These are phyloP conservation scores for Colletotrichum sp. DNA, from an alignment of 2,329 filamentous ascomycete species.

Conservation along the genomic window DNA sequence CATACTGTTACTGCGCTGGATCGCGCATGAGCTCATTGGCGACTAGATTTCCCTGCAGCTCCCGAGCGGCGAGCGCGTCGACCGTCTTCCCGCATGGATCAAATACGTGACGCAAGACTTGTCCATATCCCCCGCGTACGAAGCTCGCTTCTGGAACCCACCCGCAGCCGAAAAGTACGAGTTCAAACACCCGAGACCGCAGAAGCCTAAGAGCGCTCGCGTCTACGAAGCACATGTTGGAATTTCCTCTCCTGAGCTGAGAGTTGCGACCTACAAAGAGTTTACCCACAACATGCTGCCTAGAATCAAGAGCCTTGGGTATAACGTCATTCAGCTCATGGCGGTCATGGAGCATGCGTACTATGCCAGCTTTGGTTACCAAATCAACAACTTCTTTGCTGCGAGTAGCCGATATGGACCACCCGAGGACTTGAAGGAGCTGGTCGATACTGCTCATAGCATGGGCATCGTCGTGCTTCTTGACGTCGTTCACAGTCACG, in stretches of 20 bases:
- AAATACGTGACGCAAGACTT: constrained; percentile 96
- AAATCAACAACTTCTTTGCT: constrained; percentile 98
- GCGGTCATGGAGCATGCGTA: constrained; percentile 99
- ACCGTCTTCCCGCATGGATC: constrained; percentile 95
- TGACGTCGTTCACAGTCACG: constrained; percentile 97
- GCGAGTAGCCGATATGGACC: constrained; percentile 94
- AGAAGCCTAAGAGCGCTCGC: constrained; percentile 83
- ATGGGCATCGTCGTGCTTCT: constrained; percentile 90
- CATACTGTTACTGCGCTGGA: background rate
- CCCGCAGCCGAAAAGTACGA: constrained; percentile 76
- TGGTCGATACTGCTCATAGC: constrained; percentile 92
- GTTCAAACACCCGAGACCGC: constrained; percentile 83
- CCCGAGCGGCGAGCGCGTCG: constrained; percentile 79
- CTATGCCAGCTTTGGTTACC: constrained; percentile 98
- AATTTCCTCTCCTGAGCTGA: constrained; percentile 89
- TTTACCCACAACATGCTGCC: constrained; percentile 93
- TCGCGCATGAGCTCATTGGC: background rate
- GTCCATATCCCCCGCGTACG: constrained; percentile 87
- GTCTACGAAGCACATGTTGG: constrained; percentile 99
- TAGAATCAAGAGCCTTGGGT: constrained; percentile 86
- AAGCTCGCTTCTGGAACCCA: constrained; percentile 97
- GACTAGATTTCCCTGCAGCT: constrained; percentile 81
- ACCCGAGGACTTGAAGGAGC: constrained; percentile 94
- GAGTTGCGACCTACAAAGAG: constrained; percentile 94
- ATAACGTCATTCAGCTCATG: constrained; percentile 99